phyloP scores from a whole-genome alignment of 1,284 basidiomycete species.

The Cryptococcus deneoformans region DNA sequence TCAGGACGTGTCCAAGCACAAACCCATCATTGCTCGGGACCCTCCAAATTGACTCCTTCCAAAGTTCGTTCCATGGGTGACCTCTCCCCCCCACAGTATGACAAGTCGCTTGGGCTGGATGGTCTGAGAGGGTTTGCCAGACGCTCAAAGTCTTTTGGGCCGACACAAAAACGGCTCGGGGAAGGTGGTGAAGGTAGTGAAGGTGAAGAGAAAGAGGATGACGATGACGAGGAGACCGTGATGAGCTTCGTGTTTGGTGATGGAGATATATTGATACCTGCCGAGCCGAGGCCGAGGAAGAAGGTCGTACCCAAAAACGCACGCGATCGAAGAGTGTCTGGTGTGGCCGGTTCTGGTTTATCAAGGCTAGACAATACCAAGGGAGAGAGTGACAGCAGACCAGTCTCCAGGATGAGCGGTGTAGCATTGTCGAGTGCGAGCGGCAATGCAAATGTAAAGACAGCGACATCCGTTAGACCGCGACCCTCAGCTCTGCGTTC shows the following conservation, averaged over 20 bases:
- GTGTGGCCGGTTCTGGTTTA: background rate
- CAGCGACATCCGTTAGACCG: background rate
- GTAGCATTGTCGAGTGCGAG: background rate
- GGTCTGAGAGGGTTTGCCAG: background rate
- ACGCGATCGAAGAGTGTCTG: background rate
- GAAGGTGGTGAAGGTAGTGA: background rate
- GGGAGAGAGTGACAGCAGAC: background rate
- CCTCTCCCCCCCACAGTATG: background rate
- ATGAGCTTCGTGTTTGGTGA: conserved; percentile 43
- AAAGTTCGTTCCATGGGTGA: background rate
- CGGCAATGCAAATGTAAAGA: background rate
- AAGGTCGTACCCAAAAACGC: background rate
- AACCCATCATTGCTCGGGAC: background rate
- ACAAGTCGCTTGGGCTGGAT: background rate
- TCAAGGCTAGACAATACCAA: background rate
- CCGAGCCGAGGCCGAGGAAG: background rate
- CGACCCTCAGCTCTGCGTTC: background rate
- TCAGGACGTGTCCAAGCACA: background rate
- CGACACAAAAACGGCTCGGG: background rate
- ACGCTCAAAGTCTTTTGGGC: background rate
- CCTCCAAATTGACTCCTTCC: background rate
- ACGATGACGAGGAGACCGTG: background rate
- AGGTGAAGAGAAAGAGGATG: background rate
- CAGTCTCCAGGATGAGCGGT: background rate
- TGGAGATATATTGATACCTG: conserved; percentile 17